phyloP scores from a whole-genome alignment of 2,329 filamentous ascomycete genomes.

The Pseudonectria buxi region DNA sequence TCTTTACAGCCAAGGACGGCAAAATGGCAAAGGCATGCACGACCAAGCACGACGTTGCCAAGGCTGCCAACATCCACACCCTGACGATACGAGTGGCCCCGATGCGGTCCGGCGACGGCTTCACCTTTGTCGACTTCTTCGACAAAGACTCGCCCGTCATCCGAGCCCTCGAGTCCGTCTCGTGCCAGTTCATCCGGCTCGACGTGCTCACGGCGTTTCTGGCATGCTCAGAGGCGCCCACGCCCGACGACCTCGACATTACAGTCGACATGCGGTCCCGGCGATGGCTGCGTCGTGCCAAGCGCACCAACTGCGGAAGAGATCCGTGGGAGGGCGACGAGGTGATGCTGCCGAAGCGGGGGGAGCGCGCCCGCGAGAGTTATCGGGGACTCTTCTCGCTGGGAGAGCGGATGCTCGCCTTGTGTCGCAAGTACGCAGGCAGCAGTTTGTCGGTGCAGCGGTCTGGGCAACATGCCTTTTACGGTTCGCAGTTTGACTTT shows the following conservation, averaged over 20 bases:
- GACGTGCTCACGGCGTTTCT: slow-evolving; percentile 21
- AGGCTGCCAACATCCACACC: slow-evolving; percentile 28
- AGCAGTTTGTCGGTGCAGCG: too few species aligned
- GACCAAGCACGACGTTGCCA: slow-evolving; percentile 3
- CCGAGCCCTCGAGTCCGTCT: slow-evolving; percentile 24
- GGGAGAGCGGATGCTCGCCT: too few species aligned
- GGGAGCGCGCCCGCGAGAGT: slow-evolving; percentile 1
- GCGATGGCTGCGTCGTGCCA: too few species aligned
- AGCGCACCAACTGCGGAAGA: background rate
- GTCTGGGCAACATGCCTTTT: too few species aligned
- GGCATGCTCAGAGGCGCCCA: background rate
- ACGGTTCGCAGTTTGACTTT: too few species aligned
- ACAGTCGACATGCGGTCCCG: slow-evolving; percentile 10
- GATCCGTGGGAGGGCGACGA: slow-evolving; percentile 16
- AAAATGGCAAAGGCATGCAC: slow-evolving; percentile 9
- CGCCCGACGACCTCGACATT: slow-evolving; percentile 4
- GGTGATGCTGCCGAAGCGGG: slow-evolving; percentile 10
- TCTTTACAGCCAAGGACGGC: slow-evolving; percentile 23
- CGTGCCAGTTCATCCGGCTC: slow-evolving; percentile 30
- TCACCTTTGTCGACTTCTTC: slow-evolving; percentile 34
- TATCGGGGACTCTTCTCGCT: too few species aligned
- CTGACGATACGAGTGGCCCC: slow-evolving; percentile 37
- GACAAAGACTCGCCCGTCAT: slow-evolving; percentile 20
- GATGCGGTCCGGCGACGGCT: slow-evolving; percentile 5
- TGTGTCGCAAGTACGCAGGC: too few species aligned